Base-by-base conservation (phyloP, 345 rosid species). In the Bruguiera gymnorhiza region DNA sequence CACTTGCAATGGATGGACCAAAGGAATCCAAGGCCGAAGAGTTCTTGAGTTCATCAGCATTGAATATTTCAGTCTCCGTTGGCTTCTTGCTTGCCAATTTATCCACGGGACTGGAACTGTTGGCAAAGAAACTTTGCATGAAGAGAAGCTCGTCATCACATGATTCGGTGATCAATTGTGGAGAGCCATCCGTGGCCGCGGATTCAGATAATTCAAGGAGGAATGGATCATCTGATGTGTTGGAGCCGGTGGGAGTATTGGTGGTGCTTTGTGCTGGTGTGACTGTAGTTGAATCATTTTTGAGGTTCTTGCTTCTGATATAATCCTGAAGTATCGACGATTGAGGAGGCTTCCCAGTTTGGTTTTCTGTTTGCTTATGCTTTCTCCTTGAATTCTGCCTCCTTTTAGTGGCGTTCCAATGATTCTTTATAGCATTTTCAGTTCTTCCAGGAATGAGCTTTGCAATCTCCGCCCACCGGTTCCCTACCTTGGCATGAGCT, bases 401-500 rank as follows among this genome's bases (percentile, higher is more conserved):
- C 50, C 98, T 84, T 64, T 84, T 92, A 0, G 98, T 91, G 2
- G 98, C 96, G 43, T 94, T 94, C 97, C 98, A 92, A 56, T 94
- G 98, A 65, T 94, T 94, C 82, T 94, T 94, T 51, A 94, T 88
- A 11, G 97, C 69, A 69, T 94, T 94, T 75, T 94, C 98, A 6
- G 93, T 89, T 68, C 99, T 82, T 69, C 97, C 97, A 1, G 86
- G 93, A 61, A 95, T 88, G 60, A 74, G 67, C 74, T 89, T 95
- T 0, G 97, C 97, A 6, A 95, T 95, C 85, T 89, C 97, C 2
- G 99, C 99, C 99, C 97, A 95, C 53, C 86, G 79, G 79, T 95
- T 95, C 27, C 99, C 97, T 13, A 92, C 80, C 30, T 81, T 88
- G 3, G 70, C 78, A 77, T 95, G 99, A 39, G 95, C 87, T 70